Percentiles rank a stretch among this genome's conserved stretches.
phyloP scores from a whole-genome alignment of 805 yeast genomes.

The Starmera pachycereana region DNA sequence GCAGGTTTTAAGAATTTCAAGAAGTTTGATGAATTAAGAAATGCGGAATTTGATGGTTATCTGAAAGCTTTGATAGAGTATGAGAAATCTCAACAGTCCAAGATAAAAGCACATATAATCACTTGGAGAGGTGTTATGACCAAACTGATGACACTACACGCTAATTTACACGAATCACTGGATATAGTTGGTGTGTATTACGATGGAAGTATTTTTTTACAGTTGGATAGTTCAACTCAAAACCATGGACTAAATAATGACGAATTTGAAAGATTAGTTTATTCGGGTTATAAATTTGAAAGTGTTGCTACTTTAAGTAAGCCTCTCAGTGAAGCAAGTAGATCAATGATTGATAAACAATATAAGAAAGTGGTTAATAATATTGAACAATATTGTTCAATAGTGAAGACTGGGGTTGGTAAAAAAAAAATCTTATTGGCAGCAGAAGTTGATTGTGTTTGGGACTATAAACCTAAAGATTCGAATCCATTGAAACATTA shows the following conservation, averaged over 20 bases:
- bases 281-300: conserved; percentile 82
- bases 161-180: conserved; percentile 42
- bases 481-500: conserved; percentile 48
- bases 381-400: conserved; percentile 67
- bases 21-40: conserved; percentile 43
- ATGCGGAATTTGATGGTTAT: conserved; percentile 48
- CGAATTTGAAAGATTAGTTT: conserved; percentile 34
- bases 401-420: conserved; percentile 84
- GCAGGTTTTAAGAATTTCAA: conserved; percentile 55
- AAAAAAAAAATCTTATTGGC: conserved; percentile 56
- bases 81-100: conserved; percentile 38
- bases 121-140: conserved; percentile 85
- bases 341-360: conserved; percentile 62
- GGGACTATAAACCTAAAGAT: conserved; percentile 61
- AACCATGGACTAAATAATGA: conserved; percentile 19
- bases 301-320: conserved; percentile 59
- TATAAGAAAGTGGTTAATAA: conserved; percentile 49
- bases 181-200: conserved; percentile 54
- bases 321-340: conserved; percentile 62
- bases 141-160: conserved; percentile 58
- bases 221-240: conserved; percentile 22
- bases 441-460: conserved; percentile 89
- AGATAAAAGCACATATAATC: conserved; percentile 52
- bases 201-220: conserved; percentile 68
- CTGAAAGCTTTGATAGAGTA: conserved; percentile 42